phyloP scores from a whole-genome alignment of 208 protist genomes.

The Kentomonas sorsogonicus region DNA sequence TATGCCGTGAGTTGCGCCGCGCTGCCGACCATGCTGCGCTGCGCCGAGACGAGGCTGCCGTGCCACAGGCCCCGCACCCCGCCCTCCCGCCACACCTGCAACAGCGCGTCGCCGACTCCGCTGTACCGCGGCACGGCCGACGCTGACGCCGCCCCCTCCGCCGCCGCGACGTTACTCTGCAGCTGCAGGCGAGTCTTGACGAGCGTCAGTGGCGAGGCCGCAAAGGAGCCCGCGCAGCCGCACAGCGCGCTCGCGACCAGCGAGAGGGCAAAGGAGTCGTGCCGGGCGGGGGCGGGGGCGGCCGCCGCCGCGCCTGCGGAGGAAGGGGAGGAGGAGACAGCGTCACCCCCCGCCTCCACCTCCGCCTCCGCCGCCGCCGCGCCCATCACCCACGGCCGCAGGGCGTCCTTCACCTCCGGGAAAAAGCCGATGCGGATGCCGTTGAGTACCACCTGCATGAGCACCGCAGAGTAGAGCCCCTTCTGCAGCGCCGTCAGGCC shows the following conservation, averaged over 20 bases:
- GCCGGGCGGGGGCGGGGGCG: no score
- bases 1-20: slow-evolving; percentile 24
- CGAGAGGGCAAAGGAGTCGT: slow-evolving; percentile 20
- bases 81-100: slow-evolving; percentile 11
- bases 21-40: slow-evolving; percentile 21
- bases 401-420: no score
- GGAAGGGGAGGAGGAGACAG: no score
- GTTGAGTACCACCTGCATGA: slow-evolving; percentile 58
- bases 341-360: no score
- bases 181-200: slow-evolving; percentile 74
- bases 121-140: background rate
- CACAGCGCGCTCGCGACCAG: slow-evolving; percentile 18
- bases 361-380: no score
- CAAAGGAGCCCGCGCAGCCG: slow-evolving; percentile 36
- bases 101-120: slow-evolving; percentile 14
- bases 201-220: slow-evolving; percentile 49
- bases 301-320: no score
- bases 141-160: background rate
- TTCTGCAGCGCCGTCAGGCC: slow-evolving; percentile 49
- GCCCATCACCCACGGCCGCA: slow-evolving; percentile 13
- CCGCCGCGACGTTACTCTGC: no score
- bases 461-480: slow-evolving; percentile 32
- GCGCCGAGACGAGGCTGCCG: slow-evolving; percentile 8
- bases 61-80: slow-evolving; percentile 30
- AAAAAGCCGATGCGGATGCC: slow-evolving; percentile 62